Evolutionary conservation across 139 green algal species (phyloP).

Genomic region (Coelastrella sp.): DNA sequence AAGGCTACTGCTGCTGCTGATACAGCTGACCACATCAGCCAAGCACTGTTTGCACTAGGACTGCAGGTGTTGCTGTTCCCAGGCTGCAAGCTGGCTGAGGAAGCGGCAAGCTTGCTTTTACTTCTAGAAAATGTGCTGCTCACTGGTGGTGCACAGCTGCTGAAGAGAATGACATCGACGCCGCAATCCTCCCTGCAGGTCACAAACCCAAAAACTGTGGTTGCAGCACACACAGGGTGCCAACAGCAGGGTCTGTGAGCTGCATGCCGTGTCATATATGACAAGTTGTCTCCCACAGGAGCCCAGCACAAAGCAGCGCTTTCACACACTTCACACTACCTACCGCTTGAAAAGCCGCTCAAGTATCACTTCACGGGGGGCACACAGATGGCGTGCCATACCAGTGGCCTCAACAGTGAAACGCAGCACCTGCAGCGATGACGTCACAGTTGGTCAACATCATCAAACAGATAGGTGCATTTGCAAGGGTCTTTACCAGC

Average conservation of each 20-base stretch:
- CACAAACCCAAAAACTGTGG: background rate
- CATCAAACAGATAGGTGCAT: too few relatives aligned
- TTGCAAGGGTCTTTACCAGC: too few relatives aligned
- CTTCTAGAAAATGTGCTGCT: background rate
- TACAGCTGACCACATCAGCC: too few relatives aligned
- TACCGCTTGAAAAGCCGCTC: constrained; percentile 61
- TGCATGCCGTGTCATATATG: too few relatives aligned
- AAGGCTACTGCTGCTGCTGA: too few relatives aligned
- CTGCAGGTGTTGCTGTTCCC: constrained; percentile 13
- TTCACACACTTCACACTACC: background rate
- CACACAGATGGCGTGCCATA: constrained; percentile 59
- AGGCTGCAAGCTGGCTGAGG: background rate
- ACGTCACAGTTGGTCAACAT: too few relatives aligned
- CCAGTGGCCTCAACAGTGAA: constrained; percentile 61
- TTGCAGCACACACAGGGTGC: too few relatives aligned
- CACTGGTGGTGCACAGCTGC: constrained; percentile 23
- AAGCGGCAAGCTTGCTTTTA: background rate
- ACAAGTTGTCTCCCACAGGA: too few relatives aligned
- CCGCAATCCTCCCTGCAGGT: constrained; percentile 36
- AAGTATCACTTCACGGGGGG: constrained; percentile 61
- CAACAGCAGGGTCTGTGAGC: too few relatives aligned
- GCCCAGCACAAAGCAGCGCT: background rate
- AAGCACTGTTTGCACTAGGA: too few relatives aligned
- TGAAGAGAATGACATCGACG: constrained; percentile 52
- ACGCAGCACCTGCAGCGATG: constrained; percentile 55